phyloP scores from a whole-genome alignment of 1,139 yeast species.

The Yamadazyma pseudoaaseri region DNA sequence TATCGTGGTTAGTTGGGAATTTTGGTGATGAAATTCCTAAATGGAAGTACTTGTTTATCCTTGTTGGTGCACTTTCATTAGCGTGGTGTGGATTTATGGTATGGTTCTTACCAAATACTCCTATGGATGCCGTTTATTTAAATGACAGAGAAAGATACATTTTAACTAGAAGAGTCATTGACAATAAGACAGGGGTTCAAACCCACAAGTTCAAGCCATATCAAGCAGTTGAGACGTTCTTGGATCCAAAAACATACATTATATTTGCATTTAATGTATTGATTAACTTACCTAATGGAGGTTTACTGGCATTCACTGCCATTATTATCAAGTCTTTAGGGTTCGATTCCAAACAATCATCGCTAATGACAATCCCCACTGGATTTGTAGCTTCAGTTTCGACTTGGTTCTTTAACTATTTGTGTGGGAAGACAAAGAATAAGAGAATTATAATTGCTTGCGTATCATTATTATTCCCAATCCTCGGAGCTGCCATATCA shows the following conservation, averaged over 20 bases:
- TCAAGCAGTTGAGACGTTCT: conserved; percentile 25
- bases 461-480: conserved; percentile 17
- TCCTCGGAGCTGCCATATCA: conserved; percentile 19
- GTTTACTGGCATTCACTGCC: conserved; percentile 37
- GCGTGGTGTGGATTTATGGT: conserved; percentile 25
- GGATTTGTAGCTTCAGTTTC: conserved; percentile 23
- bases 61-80: conserved; percentile 31
- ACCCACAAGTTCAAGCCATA: conserved; percentile 20
- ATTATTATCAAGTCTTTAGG: conserved; percentile 19
- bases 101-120: conserved; percentile 25
- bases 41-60: conserved; percentile 31
- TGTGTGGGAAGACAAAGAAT: conserved; percentile 16
- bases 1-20: conserved; percentile 29
- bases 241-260: conserved; percentile 23
- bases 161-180: conserved; percentile 23
- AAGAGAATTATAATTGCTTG: conserved; percentile 17
- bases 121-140: conserved; percentile 23
- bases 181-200: conserved; percentile 26
- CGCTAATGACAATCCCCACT: conserved; percentile 24
- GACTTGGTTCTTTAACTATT: conserved; percentile 17
- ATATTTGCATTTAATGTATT: conserved; percentile 32
- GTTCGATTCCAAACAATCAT: conserved; percentile 19
- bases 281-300: conserved; percentile 39
- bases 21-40: conserved; percentile 24
- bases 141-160: conserved; percentile 20